Percentiles rank a stretch among this genome's conserved stretches.
Evolutionary conservation across 768 basidiomycete genomes (phyloP).

Genomic region (Holtermanniella nyarrowii): DNA sequence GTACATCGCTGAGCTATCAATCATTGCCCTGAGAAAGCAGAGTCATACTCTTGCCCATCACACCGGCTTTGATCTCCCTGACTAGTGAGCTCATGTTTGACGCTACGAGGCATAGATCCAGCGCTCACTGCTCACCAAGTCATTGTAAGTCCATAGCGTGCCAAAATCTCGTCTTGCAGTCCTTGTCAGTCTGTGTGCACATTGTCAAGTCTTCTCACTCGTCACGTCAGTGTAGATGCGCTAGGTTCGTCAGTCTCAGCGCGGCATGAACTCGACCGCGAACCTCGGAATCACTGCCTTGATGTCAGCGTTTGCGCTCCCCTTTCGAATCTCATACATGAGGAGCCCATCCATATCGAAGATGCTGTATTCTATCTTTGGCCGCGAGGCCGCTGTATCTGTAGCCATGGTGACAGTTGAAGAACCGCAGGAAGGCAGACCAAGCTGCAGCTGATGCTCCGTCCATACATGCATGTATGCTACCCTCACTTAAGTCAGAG

Average conservation of each 20-base stretch:
- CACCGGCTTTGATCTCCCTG: slow-evolving; percentile 31
- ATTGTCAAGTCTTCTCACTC: slow-evolving; percentile 12
- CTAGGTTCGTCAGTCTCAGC: slow-evolving; percentile 6
- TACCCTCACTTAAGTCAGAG: no score
- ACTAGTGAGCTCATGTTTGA: neutral
- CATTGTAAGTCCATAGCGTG: slow-evolving; percentile 29
- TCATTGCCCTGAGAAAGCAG: neutral
- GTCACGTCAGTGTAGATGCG: slow-evolving; percentile 38
- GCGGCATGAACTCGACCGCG: slow-evolving; percentile 2
- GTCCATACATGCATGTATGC: no score
- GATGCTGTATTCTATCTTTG: slow-evolving; percentile 36
- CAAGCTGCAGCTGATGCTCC: neutral
- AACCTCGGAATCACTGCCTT: slow-evolving; percentile 30
- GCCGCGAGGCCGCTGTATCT: neutral
- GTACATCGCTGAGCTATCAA: slow-evolving; percentile 8
- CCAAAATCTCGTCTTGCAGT: slow-evolving; percentile 30
- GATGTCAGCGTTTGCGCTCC: slow-evolving; percentile 9
- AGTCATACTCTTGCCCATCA: slow-evolving; percentile 36
- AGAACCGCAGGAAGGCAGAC: neutral
- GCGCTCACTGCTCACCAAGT: slow-evolving; percentile 16
- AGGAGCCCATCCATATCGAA: slow-evolving; percentile 41
- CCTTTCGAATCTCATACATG: slow-evolving; percentile 1
- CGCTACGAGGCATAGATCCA: neutral
- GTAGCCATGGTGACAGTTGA: neutral
- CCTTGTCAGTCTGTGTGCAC: neutral